Evolutionary conservation across 768 basidiomycete species (phyloP).

Genomic region (Calocera cornea): DNA sequence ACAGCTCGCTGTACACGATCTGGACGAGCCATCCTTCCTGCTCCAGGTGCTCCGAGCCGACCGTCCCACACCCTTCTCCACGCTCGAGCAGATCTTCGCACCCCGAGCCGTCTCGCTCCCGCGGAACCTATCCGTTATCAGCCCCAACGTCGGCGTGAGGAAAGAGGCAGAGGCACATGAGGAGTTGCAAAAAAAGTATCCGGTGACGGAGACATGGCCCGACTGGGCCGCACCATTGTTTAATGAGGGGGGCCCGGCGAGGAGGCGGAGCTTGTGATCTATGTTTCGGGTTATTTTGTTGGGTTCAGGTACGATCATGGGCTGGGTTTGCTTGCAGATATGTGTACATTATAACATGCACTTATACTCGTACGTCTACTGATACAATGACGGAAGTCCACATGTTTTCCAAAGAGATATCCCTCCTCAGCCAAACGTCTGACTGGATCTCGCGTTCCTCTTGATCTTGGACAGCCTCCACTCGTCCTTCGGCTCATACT

Average conservation of each 20-base stretch:
- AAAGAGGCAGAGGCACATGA: background rate
- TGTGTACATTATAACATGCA: background rate
- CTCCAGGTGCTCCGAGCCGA: background rate
- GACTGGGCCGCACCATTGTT: background rate
- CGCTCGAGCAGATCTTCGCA: background rate
- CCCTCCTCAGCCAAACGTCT: constrained; percentile 67
- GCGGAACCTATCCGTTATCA: background rate
- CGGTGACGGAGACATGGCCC: background rate
- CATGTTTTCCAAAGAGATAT: background rate
- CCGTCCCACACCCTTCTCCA: background rate
- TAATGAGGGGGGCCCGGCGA: background rate
- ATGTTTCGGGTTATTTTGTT: background rate
- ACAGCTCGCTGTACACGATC: background rate
- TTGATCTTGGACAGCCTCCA: constrained; percentile 92
- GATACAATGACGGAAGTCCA: background rate
- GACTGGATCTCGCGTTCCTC: constrained; percentile 82
- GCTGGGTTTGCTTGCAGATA: background rate
- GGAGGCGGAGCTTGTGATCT: background rate
- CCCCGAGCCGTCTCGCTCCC: background rate
- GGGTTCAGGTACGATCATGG: background rate
- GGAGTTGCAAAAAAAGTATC: background rate
- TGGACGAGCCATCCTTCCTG: background rate
- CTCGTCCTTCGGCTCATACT: constrained; percentile 87
- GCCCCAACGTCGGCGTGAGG: background rate
- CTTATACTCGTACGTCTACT: background rate